A percentile compares a stretch with the other conserved stretches of the same genome.
Evolutionary conservation across 1,284 basidiomycete species (phyloP).

Genomic region (Ceratobasidium sp.): DNA sequence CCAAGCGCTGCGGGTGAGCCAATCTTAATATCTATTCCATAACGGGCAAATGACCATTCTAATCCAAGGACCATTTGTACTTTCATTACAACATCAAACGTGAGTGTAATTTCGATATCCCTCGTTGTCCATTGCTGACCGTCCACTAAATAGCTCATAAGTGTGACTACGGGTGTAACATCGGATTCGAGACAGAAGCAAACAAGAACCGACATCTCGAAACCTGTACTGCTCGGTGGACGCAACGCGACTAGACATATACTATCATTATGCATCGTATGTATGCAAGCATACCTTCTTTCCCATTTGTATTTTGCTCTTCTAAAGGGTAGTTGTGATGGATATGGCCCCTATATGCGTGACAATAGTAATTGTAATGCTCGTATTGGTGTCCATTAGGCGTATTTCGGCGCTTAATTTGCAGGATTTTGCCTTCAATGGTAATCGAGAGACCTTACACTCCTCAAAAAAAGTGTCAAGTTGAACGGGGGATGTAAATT

Average conservation of each 20-base stretch:
- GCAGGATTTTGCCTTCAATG: too few relatives aligned
- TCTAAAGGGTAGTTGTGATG: too few relatives aligned
- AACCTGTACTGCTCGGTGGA: slow-evolving; percentile 4
- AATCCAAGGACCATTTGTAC: slow-evolving; percentile 19
- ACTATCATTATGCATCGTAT: background rate
- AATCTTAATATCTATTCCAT: background rate
- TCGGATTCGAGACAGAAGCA: slow-evolving; percentile 34
- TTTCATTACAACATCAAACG: slow-evolving; percentile 35
- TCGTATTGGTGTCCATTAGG: too few relatives aligned
- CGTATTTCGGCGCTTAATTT: too few relatives aligned
- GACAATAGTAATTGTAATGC: too few relatives aligned
- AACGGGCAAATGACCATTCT: background rate
- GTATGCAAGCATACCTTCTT: background rate
- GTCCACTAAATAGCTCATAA: background rate
- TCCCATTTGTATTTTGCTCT: too few relatives aligned
- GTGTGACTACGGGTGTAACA: slow-evolving; percentile 20
- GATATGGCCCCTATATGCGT: too few relatives aligned
- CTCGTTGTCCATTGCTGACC: background rate
- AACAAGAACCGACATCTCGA: slow-evolving; percentile 34
- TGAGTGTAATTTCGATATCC: background rate
- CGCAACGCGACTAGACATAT: background rate
- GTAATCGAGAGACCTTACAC: too few relatives aligned
- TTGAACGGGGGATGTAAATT: too few relatives aligned
- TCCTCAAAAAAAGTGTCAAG: too few relatives aligned
- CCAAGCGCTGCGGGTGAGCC: slow-evolving; percentile 27